Evolutionary conservation across 495 filamentous ascomycete genomes (phyloP), one percentile per base, ranked within the genome.

Genomic region (Penicillium antarcticum): DNA sequence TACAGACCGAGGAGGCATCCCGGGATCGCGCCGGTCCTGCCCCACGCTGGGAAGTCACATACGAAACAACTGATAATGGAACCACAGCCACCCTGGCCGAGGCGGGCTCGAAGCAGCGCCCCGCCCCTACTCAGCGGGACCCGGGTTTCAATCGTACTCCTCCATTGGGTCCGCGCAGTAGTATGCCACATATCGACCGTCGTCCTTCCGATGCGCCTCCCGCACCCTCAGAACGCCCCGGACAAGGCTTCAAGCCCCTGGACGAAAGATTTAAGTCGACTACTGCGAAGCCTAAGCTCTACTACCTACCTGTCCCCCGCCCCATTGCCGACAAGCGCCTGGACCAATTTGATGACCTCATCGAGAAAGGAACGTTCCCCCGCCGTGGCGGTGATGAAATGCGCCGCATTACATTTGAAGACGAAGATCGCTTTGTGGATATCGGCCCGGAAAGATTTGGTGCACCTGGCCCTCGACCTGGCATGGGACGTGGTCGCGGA

Each of bases 331-430:
- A 83, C 38, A 75, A 77, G 41, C 82, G 91, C n/a, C 71, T 92
- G 16, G 83, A 84, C 41, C 77, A 76, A 38, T 80, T 96, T 52
- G 79, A 72, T 51, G 68, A 63, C 55, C 63, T 78, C 71, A 74
- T 58, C 52, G 67, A 48, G 21, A 75, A 82, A 70, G 60, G 78
- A 58, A 37, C 72, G 60, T 63, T 68, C 54, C 52, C 63, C 52
- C 63, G 71, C 37, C 57, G 74, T 65, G 71, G 81, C 23, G 82
- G 82, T 33, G 82, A 82, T 36, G 82, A 89, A 19, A 83, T 84
- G 65, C 80, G 87, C 42, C 76, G 88, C 26, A 92, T 87, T 64
- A 86, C 83, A 0, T 96, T 95, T 60, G 88, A 95, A 70, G 76
- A 87, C 48, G 80, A 76, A 1, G 81, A 85, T 52, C 38, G 65